Evolutionary conservation across 352 stramenopile genomes (phyloP).

Genomic region (Pythium phragmitis): DNA sequence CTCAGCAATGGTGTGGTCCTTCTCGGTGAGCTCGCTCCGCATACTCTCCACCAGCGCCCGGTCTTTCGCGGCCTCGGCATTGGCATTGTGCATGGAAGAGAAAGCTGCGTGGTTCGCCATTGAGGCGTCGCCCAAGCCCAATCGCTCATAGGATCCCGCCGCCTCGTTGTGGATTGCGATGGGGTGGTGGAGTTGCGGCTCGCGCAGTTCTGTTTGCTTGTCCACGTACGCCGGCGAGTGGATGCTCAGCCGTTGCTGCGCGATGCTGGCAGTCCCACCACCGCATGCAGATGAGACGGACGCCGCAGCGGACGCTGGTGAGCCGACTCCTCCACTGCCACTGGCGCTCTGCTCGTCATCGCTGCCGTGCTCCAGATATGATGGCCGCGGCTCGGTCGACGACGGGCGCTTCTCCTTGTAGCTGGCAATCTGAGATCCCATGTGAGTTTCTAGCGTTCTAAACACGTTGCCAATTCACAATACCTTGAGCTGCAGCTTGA

Average conservation of each 20-base stretch:
- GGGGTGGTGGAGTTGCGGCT: conserved; percentile 31
- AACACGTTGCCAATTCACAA: not conserved
- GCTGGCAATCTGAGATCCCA: conserved; percentile 66
- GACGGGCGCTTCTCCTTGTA: conserved; percentile 61
- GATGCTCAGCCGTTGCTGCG: conserved; percentile 2
- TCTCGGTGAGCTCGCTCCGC: conserved; percentile 53
- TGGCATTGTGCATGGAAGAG: conserved; percentile 2
- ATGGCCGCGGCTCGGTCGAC: conserved; percentile 23
- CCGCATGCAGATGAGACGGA: conserved; percentile 5
- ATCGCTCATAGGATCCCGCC: conserved; percentile 12
- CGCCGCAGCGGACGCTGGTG: conserved; percentile 14
- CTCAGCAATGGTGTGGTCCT: conserved; percentile 82
- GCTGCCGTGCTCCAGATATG: conserved; percentile 32
- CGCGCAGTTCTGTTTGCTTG: conserved; percentile 40
- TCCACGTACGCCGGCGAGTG: conserved; percentile 27
- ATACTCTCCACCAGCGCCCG: conserved; percentile 30
- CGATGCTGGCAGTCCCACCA: not conserved
- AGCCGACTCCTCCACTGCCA: conserved; percentile 8
- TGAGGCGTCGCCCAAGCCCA: conserved; percentile 9
- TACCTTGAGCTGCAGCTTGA: conserved; percentile 91
- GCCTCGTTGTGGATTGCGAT: conserved; percentile 28
- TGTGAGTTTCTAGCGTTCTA: not conserved
- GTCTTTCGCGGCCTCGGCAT: conserved; percentile 1
- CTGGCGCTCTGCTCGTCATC: conserved; percentile 29
- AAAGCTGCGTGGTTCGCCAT: conserved; percentile 19